Evolutionary conservation across 306 rosid species (phyloP).

Genomic region (Rosa chinensis): DNA sequence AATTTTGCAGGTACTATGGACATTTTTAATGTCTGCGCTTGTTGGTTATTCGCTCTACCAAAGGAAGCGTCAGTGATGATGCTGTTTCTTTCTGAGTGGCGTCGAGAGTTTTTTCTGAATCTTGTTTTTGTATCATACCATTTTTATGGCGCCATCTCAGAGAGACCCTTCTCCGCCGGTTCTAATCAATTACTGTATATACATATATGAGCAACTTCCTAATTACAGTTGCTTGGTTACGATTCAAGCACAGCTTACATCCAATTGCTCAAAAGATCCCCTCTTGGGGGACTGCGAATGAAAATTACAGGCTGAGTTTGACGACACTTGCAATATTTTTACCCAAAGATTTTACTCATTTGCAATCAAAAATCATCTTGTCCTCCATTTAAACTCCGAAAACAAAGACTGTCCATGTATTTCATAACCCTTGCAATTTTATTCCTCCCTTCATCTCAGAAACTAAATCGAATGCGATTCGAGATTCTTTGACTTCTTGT

Average conservation of each 20-base stretch:
- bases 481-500: no score
- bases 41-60: slow-evolving; percentile 96
- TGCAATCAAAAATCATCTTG: neutral
- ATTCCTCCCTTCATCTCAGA: no score
- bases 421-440: no score
- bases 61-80: slow-evolving; percentile 66
- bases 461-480: no score
- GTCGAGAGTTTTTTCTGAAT: neutral
- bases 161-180: slow-evolving; percentile 5
- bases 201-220: neutral
- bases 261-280: neutral
- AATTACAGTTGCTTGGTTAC: neutral
- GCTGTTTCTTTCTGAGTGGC: neutral
- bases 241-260: neutral
- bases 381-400: neutral
- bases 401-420: no score
- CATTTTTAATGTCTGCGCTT: slow-evolving; percentile 89
- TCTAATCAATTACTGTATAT: neutral
- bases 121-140: neutral
- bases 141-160: slow-evolving; percentile 9
- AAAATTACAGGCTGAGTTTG: slow-evolving; percentile 5
- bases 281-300: neutral
- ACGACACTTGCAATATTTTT: neutral
- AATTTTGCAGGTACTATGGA: slow-evolving; percentile 77
- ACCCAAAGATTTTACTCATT: neutral